phyloP scores from a whole-genome alignment of 208 protist genomes.

The Crithidia sp. region DNA sequence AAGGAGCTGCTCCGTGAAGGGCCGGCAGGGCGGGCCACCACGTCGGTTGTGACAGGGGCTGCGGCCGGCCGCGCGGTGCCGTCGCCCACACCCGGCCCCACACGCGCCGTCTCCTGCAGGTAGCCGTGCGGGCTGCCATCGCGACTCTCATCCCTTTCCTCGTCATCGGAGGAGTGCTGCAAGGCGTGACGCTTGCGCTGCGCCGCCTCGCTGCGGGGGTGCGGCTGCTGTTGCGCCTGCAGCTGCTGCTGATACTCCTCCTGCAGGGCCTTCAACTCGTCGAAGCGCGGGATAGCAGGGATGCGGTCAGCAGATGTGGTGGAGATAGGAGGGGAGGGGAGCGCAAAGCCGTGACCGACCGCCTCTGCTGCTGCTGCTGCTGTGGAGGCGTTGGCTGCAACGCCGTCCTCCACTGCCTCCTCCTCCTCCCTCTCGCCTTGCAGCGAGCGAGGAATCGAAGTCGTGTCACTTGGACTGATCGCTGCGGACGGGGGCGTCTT shows the following conservation, averaged over 20 bases:
- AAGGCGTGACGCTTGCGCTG: neutral
- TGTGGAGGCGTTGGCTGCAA: neutral
- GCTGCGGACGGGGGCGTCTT: neutral
- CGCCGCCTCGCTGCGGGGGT: constrained; percentile 29
- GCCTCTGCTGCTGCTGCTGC: neutral
- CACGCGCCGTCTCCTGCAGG: neutral
- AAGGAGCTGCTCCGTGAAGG: neutral
- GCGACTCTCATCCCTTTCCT: constrained; percentile 1
- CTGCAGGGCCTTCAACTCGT: constrained; percentile 10
- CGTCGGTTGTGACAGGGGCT: neutral
- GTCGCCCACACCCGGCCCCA: neutral
- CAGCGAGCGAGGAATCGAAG: neutral
- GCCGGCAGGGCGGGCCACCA: neutral
- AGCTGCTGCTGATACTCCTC: constrained; percentile 11
- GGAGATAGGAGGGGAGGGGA: neutral
- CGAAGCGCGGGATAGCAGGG: constrained; percentile 22
- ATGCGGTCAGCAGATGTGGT: neutral
- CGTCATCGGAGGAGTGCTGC: constrained; percentile 11
- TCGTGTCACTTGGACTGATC: neutral
- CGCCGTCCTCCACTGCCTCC: neutral
- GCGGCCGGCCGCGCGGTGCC: constrained; percentile 5
- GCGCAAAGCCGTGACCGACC: neutral
- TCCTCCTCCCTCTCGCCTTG: neutral
- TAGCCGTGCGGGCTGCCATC: neutral
- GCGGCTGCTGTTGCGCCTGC: constrained; percentile 6